Conservation (phyloP, 208 protist genomes). For the Trypanosoma caninum region DNA sequence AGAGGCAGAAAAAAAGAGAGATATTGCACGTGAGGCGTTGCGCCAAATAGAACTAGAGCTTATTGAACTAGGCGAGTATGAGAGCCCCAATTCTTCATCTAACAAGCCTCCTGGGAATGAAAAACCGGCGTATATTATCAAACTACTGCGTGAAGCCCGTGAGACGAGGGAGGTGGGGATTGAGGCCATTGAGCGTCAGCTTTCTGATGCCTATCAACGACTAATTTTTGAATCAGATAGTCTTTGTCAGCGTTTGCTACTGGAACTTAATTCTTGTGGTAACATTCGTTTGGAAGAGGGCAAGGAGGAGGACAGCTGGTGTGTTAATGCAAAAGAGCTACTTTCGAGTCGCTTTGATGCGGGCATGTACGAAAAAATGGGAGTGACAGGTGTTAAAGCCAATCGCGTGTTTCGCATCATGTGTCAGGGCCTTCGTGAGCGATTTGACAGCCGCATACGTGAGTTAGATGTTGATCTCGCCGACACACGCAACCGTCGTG, state of each 20-base stretch:
- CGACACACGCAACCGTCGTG: constrained; percentile 52
- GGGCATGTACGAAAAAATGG: constrained; percentile 45
- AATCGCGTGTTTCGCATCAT: constrained; percentile 75
- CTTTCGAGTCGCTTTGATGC: constrained; percentile 62
- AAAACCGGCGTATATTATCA: constrained; percentile 1
- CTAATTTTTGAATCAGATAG: constrained; percentile 33
- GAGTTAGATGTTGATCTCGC: constrained; percentile 72
- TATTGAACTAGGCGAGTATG: constrained; percentile 5
- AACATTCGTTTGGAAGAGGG: constrained; percentile 89
- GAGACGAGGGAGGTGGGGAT: constrained; percentile 64
- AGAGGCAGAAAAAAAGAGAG: constrained; percentile 17
- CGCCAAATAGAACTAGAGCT: constrained; percentile 27
- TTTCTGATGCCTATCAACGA: constrained; percentile 33
- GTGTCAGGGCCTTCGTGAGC: constrained; percentile 69
- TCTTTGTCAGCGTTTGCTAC: constrained; percentile 50
- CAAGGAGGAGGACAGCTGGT: constrained; percentile 54
- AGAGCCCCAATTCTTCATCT: background rate
- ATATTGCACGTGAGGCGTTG: constrained; percentile 23
- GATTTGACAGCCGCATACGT: constrained; percentile 81
- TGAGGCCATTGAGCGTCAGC: constrained; percentile 32
- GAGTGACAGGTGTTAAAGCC: constrained; percentile 57
- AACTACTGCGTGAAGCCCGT: constrained; percentile 50
- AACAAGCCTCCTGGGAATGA: background rate
- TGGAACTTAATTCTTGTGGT: constrained; percentile 89
- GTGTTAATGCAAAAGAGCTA: constrained; percentile 56